A percentile compares a stretch with the other conserved stretches of the same genome.
Conservation (phyloP, 768 basidiomycete species). For the Bullera alba region DNA sequence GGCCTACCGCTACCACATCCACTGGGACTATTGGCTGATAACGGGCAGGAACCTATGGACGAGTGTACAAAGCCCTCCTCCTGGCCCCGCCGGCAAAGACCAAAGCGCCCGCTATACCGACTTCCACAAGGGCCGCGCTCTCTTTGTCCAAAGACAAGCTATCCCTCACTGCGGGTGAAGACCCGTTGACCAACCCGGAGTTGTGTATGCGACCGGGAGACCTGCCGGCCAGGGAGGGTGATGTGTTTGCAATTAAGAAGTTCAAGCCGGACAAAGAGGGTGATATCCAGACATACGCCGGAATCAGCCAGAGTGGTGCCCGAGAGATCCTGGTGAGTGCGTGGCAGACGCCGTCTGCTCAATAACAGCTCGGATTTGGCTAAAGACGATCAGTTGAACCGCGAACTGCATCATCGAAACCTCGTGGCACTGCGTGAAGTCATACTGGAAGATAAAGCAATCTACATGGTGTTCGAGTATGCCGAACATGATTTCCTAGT, state of each 20-base stretch:
- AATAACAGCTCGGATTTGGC: neutral
- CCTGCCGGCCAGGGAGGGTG: constrained; percentile 53
- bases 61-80: constrained; percentile 88
- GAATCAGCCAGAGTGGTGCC: constrained; percentile 94
- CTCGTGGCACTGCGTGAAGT: constrained; percentile 86
- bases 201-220: constrained; percentile 57
- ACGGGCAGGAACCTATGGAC: constrained; percentile 68
- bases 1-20: neutral
- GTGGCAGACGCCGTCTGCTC: neutral
- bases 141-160: constrained; percentile 15
- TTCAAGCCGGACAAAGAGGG: constrained; percentile 99
- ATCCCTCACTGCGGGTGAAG: constrained; percentile 2
- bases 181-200: constrained; percentile 34
- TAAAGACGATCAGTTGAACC: constrained; percentile 15
- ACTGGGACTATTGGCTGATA: constrained; percentile 1
- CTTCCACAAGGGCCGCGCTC: constrained; percentile 13
- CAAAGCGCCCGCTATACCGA: neutral
- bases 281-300: constrained; percentile 89
- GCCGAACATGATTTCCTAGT: constrained; percentile 98
- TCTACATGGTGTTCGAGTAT: constrained; percentile 99
- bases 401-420: constrained; percentile 55
- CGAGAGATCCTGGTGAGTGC: constrained; percentile 80
- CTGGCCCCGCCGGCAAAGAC: constrained; percentile 19
- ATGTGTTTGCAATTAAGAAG: constrained; percentile 93
- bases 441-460: constrained; percentile 94